phyloP scores from a whole-genome alignment of 164 flowering plant species.

The Berberis vulgaris region DNA sequence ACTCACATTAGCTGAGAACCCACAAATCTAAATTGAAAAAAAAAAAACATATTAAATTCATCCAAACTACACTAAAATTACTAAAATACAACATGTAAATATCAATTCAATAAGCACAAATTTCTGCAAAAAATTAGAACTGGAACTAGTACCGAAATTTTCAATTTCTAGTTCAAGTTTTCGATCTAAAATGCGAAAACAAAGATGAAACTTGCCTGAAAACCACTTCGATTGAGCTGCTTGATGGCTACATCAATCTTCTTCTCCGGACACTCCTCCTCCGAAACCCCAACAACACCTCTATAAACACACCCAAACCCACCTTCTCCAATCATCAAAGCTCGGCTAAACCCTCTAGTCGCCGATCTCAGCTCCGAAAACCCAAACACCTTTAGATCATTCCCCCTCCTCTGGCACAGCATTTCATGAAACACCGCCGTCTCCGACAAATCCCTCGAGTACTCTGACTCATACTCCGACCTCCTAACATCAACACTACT shows the following conservation, averaged over 20 bases:
- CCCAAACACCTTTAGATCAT: slow-evolving; percentile 51
- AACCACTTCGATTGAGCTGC: slow-evolving; percentile 73
- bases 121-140: neutral
- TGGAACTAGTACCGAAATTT: neutral
- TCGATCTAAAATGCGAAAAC: neutral
- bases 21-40: neutral
- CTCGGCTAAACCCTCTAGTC: slow-evolving; percentile 69
- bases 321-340: slow-evolving; percentile 76
- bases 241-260: slow-evolving; percentile 72
- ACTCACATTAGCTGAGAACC: neutral
- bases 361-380: slow-evolving; percentile 74
- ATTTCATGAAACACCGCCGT: slow-evolving; percentile 20
- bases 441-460: slow-evolving; percentile 24
- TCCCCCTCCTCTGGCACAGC: slow-evolving; percentile 27
- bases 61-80: neutral
- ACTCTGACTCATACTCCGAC: slow-evolving; percentile 20
- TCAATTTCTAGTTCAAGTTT: neutral
- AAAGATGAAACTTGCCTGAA: slow-evolving; percentile 55
- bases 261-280: slow-evolving; percentile 15
- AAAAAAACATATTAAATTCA: neutral
- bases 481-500: slow-evolving; percentile 26
- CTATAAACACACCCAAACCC: slow-evolving; percentile 86
- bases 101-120: too few species aligned
- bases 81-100: too few species aligned
- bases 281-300: slow-evolving; percentile 43